Evolutionary conservation across 106 monocot genomes (phyloP), one percentile per base, ranked within the genome.

Genomic region (Alisma plantagoaquatica): DNA sequence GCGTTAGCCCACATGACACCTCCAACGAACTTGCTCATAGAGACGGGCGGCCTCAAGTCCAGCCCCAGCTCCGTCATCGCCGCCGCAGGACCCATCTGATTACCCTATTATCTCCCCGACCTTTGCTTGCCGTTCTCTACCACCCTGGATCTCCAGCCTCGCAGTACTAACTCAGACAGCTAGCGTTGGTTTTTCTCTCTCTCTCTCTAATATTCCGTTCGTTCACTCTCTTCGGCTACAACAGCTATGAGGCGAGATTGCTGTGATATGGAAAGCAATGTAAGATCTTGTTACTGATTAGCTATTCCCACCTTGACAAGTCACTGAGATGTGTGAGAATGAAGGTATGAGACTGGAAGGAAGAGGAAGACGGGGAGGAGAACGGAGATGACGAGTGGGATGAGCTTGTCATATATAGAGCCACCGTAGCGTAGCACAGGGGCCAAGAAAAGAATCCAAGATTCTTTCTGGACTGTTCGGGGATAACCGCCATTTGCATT

Each of bases 41-140:
- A 60, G 41, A 42, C 2, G 43, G 54, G 66, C 2, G 81, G 65
- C 56, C 51, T 75, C 67, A 81, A 51, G 5, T n/a, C n/a, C n/a
- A n/a, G n/a, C n/a, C 66, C 86, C 32, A 78, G 51, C 22, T 79
- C 84, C 3, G 55, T 41, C 56, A 44, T 54, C 28, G 53, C 29
- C 33, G 43, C 35, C 31, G 51, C 21, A 15, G 61, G 59, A 1
- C 56, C 66, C 74, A 62, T 79, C 10, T 50, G 58, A 19, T 1
- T 27, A 22, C 15, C 21, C 6, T 7, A 7, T 12, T 57, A 4
- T n/a, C 31, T 22, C 38, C 33, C 7, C 14, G 16, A 10, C 33
- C 45, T n/a, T n/a, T n/a, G n/a, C n/a, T n/a, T n/a, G n/a, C n/a
- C n/a, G n/a, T n/a, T n/a, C n/a, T n/a, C n/a, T n/a, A n/a, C n/a